These are phyloP conservation scores for Silene uniflora DNA, from an alignment of 148 eudicot species.

Conservation along the genomic window DNA sequence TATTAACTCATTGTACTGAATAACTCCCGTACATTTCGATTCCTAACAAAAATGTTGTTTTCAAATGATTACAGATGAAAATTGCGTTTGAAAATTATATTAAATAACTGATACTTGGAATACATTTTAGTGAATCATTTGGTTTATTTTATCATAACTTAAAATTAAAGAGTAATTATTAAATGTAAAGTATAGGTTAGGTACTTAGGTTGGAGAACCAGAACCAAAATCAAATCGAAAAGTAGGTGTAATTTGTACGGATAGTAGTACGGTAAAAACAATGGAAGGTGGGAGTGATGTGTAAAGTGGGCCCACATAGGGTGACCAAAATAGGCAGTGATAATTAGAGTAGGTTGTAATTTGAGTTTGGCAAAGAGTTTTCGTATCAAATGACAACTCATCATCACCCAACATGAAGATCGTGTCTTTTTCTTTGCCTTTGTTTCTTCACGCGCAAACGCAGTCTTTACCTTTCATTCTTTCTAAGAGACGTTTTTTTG, in stretches of 20 bases:
- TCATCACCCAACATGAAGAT: not conserved
- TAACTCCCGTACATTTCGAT: too few relatives aligned
- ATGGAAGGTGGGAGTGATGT: not conserved
- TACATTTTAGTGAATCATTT: too few relatives aligned
- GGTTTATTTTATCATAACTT: too few relatives aligned
- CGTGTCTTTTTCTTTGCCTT: slow-evolving; percentile 4
- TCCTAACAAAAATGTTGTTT: too few relatives aligned
- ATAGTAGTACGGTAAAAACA: slow-evolving; percentile 14
- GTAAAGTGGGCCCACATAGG: slow-evolving; percentile 1
- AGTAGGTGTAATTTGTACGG: not conserved
- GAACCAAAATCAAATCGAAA: too few relatives aligned
- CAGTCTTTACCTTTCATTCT: slow-evolving; percentile 12
- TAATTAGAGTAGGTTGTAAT: slow-evolving; percentile 3
- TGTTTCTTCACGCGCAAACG: not conserved
- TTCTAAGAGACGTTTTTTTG: slow-evolving; percentile 9
- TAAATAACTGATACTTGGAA: too few relatives aligned
- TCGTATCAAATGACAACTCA: slow-evolving; percentile 18
- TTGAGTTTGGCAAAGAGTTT: slow-evolving; percentile 4
- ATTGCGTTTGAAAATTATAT: too few relatives aligned
- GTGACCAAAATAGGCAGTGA: not conserved
- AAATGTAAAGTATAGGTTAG: too few relatives aligned
- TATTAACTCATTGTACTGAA: too few relatives aligned
- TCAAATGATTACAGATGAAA: too few relatives aligned
- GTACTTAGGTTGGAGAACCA: too few relatives aligned
- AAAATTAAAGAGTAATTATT: too few relatives aligned